Base-by-base conservation (phyloP, 2,329 filamentous ascomycete species). In the Daldinia sp. region DNA sequence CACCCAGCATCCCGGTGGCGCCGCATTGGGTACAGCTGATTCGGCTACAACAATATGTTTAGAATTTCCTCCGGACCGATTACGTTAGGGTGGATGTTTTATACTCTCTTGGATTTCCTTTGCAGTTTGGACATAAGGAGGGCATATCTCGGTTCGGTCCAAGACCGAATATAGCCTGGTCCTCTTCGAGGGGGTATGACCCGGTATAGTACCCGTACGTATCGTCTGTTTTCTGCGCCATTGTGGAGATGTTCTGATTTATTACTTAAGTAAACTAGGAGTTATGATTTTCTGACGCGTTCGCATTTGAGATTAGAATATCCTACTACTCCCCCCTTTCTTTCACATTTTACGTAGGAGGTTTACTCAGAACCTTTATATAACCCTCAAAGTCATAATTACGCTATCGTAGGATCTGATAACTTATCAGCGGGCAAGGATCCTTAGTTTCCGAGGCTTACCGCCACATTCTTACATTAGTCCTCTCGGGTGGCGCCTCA, bases 31-130 rank as follows among this genome's bases (percentile, higher is more conserved):
- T 43, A 17, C 63, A 66, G 7, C 63, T 37, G 6, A 52, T 48
- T 37, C 63, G 60, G 27, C 63, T 66, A 50, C 47, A 11, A 34
- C 7, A 23, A 7, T 10, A 53, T 41, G 5, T 65, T n/a, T 35
- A 63, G 57, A 30, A 45, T 17, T 15, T 4, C 13, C 4, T 21
- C 15, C 13, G 10, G 1, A 11, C 7, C 6, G 0, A 2, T 2
- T 1, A 10, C 15, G 1, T 17, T 21, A 2, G 10, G 10, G 1
- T 3, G 13, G 7, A 11, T 3, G 4, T 21, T 15, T n/a, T 56
- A 4, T 51, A 66, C 63, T 63, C 60, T 66, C 63, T 60, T n/a
- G 63, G 63, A 23, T 66, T 66, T 15, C 63, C 63, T 58, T 66
- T 66, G 17, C 63, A 66, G 17, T 66, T 53, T 9, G 63, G 63